These are phyloP conservation scores for Thermomucor indicae-seudaticae DNA, from an alignment of 371 early-diverging fungal genomes.

Conservation along the genomic window DNA sequence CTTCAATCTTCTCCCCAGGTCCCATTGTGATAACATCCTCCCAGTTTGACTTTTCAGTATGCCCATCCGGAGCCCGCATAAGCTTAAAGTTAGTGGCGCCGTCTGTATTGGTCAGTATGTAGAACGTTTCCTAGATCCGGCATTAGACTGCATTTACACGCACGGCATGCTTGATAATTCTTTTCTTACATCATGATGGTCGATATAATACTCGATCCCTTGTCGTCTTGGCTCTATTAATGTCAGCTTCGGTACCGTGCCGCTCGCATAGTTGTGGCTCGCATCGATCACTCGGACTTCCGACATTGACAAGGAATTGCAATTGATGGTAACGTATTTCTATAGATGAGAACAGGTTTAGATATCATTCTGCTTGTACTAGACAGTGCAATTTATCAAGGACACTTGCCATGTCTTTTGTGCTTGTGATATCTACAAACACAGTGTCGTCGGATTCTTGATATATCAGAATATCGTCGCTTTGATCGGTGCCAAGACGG, in stretches of 20 bases:
- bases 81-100: conserved; percentile 60
- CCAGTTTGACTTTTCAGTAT: conserved; percentile 49
- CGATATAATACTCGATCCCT: conserved; percentile 75
- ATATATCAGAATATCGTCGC: conserved; percentile 60
- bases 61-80: conserved; percentile 41
- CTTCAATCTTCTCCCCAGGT: conserved; percentile 71
- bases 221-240: conserved; percentile 56
- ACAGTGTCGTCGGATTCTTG: conserved; percentile 63
- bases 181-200: conserved; percentile 67
- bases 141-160: neutral
- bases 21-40: conserved; percentile 56
- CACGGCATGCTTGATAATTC: neutral
- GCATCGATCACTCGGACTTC: conserved; percentile 64
- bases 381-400: neutral
- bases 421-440: conserved; percentile 78
- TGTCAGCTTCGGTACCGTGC: conserved; percentile 22
- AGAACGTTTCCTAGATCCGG: conserved; percentile 50
- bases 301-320: conserved; percentile 71
- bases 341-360: conserved; percentile 9
- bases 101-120: conserved; percentile 72
- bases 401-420: conserved; percentile 65
- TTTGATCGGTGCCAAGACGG: conserved; percentile 49
- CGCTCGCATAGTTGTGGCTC: conserved; percentile 34
- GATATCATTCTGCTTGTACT: neutral
- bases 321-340: conserved; percentile 70